Evolutionary conservation across 2,329 filamentous ascomycete genomes (phyloP), one percentile per base, ranked within the genome.

Genomic region (Didymellaceae sp.): DNA sequence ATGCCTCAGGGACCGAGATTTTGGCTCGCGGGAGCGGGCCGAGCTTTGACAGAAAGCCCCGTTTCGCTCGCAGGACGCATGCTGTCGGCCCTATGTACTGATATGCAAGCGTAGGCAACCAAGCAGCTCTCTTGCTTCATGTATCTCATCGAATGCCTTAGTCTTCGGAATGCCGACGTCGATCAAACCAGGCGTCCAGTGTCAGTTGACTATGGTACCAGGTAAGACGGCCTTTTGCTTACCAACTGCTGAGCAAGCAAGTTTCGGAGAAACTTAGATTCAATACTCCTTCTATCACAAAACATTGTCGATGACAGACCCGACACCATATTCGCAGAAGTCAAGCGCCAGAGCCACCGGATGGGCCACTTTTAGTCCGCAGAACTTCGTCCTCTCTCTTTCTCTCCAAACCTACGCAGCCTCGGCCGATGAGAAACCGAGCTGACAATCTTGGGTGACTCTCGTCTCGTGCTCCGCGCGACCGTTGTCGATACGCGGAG

Each of bases 11-110:
- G 38, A 52, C 48, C 48, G 48, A 43, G 35, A 17, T 52, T 38
- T 45, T 52, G 48, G 48, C 48, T 46, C 48, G 26, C 48, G 48
- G 48, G 48, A 52, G 48, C 48, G 48, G 48, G 48, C 48, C 48
- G 48, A 52, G 42, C 41, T 52, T 25, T 52, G 42, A 52, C 42
- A 52, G 48, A 52, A 45, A 52, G 39, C 38, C 42, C 48, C 48
- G 41, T 45, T 31, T 41, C 35, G 32, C 38, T 39, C 46, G 37
- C 30, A 48, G 45, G 21, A 48, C 31, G 45, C 39, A 41, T 18
- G 25, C 37, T 41, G 26, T 52, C 48, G 48, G 48, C 26, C 48
- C 48, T 42, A 37, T 17, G 10, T 13, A 13, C n/a, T 28, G 6
- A n/a, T n/a, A n/a, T 51, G 10, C 5, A 13, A 17, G 16, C 4